Evolutionary conservation across 2,329 filamentous ascomycete species (phyloP).

Genomic region (Stemphylium lycopersici): DNA sequence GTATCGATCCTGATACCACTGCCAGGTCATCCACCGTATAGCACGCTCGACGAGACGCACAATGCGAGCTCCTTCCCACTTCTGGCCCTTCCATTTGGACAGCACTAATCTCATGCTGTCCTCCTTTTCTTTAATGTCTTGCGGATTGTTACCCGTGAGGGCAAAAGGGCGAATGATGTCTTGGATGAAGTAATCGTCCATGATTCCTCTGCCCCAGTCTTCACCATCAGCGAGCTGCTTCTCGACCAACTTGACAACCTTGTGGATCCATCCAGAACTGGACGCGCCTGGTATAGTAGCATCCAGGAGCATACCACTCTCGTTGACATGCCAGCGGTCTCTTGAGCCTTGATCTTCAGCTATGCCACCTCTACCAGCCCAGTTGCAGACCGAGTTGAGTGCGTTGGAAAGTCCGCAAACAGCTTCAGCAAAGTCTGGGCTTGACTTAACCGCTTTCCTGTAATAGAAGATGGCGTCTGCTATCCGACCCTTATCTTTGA

Average conservation of each 20-base stretch:
- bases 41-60: constrained; percentile 84
- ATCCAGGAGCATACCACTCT: constrained; percentile 81
- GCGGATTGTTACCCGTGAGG: constrained; percentile 40
- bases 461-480: constrained; percentile 93
- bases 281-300: constrained; percentile 64
- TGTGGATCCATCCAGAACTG: constrained; percentile 81
- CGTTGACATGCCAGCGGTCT: constrained; percentile 93
- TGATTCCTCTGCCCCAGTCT: constrained; percentile 77
- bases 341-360: constrained; percentile 73
- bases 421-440: constrained; percentile 94
- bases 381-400: constrained; percentile 94
- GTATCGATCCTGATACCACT: constrained; percentile 87
- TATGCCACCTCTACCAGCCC: constrained; percentile 87
- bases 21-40: constrained; percentile 76
- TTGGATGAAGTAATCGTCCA: constrained; percentile 56
- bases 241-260: constrained; percentile 87
- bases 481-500: constrained; percentile 93
- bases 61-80: constrained; percentile 87
- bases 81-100: constrained; percentile 68
- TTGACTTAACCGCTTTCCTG: constrained; percentile 85
- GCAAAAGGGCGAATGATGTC: constrained; percentile 55
- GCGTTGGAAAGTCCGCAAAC: constrained; percentile 95
- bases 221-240: constrained; percentile 88
- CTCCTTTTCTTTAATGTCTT: constrained; percentile 45
- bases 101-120: constrained; percentile 47